phyloP scores from a whole-genome alignment of 352 stramenopile species.

The Pythium aquatile region DNA sequence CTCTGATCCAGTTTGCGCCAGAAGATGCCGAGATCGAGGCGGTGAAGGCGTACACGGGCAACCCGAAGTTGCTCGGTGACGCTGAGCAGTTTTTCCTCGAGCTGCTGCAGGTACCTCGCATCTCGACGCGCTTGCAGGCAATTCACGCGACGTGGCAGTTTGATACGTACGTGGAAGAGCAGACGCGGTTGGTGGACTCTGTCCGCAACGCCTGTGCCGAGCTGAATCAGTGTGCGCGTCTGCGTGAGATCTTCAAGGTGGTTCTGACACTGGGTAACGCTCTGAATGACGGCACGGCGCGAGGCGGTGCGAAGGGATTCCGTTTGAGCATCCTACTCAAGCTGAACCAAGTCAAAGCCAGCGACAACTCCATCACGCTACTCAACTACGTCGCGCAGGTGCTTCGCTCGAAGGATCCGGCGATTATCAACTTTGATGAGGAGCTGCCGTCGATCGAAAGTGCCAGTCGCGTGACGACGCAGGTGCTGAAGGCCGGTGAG shows the following conservation, averaged over 20 bases:
- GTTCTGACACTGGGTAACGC: conserved; percentile 88
- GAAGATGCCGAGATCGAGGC: conserved; percentile 69
- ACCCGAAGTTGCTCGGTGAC: conserved; percentile 73
- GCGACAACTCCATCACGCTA: conserved; percentile 80
- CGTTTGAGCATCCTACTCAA: conserved; percentile 86
- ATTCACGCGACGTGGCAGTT: conserved; percentile 86
- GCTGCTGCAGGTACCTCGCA: conserved; percentile 60
- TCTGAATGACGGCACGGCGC: conserved; percentile 85
- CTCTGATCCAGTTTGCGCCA: conserved; percentile 76
- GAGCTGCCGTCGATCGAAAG: conserved; percentile 69
- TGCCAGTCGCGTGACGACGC: conserved; percentile 71
- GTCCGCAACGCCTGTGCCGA: conserved; percentile 89
- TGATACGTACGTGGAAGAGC: conserved; percentile 78
- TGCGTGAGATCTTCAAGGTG: conserved; percentile 87
- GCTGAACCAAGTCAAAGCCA: conserved; percentile 84
- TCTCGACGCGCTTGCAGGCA: conserved; percentile 67
- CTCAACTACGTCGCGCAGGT: conserved; percentile 79
- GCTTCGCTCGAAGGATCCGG: conserved; percentile 61
- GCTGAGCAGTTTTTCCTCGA: conserved; percentile 80
- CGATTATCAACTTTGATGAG: conserved; percentile 75
- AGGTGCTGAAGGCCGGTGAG: conserved; percentile 78
- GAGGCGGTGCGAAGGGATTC: conserved; percentile 88
- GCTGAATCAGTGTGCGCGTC: conserved; percentile 81
- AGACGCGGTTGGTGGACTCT: conserved; percentile 71
- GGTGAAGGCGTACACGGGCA: conserved; percentile 58